These are phyloP conservation scores for Maudiozyma serrabonitensis DNA, from an alignment of 805 yeast species.

Conservation along the genomic window DNA sequence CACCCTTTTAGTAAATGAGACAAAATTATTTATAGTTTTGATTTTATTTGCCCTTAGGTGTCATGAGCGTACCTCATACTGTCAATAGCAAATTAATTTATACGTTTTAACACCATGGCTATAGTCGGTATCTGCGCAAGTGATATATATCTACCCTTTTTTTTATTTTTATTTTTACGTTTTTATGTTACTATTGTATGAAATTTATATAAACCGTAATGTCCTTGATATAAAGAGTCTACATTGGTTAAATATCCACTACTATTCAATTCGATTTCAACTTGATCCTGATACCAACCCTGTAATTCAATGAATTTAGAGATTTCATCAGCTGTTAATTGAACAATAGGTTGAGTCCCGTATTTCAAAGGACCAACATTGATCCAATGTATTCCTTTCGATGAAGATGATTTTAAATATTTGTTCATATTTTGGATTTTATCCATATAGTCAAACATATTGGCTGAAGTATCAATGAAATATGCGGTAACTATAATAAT, in stretches of 20 bases:
- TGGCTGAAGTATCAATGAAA: constrained; percentile 89
- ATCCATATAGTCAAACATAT: constrained; percentile 65
- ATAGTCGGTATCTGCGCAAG: constrained; percentile 30
- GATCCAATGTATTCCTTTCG: constrained; percentile 62
- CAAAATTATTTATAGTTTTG: too few species aligned
- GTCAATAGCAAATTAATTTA: constrained; percentile 13
- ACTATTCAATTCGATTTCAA: not conserved
- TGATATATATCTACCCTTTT: constrained; percentile 16
- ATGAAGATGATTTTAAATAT: constrained; percentile 9
- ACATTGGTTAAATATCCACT: constrained; percentile 57
- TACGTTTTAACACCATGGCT: constrained; percentile 12
- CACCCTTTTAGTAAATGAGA: not conserved
- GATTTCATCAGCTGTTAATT: constrained; percentile 65
- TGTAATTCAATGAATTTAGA: constrained; percentile 37
- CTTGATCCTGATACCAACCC: constrained; percentile 46
- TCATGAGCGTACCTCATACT: constrained; percentile 32
- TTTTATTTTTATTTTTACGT: not conserved
- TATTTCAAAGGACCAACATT: constrained; percentile 89
- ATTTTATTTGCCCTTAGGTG: too few species aligned
- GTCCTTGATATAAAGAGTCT: constrained; percentile 67
- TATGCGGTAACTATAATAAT: constrained; percentile 59
- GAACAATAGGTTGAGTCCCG: constrained; percentile 75
- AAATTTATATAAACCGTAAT: constrained; percentile 49
- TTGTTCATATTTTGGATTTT: constrained; percentile 41
- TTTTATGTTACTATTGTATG: constrained; percentile 10